A percentile compares a stretch with the other conserved stretches of the same genome.
Evolutionary conservation across 805 yeast genomes (phyloP).

Genomic region (Lipomyces spencermartinsiae): DNA sequence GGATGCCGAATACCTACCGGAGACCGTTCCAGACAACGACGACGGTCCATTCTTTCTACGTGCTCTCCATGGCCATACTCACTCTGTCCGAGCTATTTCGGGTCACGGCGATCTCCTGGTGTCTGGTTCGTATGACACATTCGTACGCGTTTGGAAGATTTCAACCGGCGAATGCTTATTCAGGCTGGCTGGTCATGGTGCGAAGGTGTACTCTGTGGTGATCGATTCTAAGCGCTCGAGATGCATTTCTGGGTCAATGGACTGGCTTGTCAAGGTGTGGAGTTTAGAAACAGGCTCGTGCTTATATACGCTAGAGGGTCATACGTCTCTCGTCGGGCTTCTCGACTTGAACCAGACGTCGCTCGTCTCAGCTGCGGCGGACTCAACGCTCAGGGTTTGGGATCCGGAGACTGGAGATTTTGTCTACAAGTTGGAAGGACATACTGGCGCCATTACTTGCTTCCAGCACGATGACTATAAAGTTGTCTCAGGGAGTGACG

Average conservation of each 20-base stretch:
- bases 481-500: conserved; percentile 87
- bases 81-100: conserved; percentile 83
- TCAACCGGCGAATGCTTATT: conserved; percentile 73
- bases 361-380: conserved; percentile 95
- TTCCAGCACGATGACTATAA: conserved; percentile 86
- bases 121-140: conserved; percentile 89
- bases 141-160: conserved; percentile 91
- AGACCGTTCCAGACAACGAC: conserved; percentile 26
- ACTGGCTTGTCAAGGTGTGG: conserved; percentile 88
- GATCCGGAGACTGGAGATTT: conserved; percentile 74
- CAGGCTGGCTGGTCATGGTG: conserved; percentile 81
- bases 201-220: conserved; percentile 87
- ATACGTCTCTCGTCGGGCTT: conserved; percentile 86
- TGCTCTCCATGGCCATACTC: conserved; percentile 75
- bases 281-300: conserved; percentile 77
- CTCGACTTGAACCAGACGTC: conserved; percentile 76
- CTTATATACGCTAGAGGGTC: conserved; percentile 78
- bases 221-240: conserved; percentile 75
- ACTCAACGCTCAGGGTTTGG: conserved; percentile 90
- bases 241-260: conserved; percentile 92
- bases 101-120: conserved; percentile 84
- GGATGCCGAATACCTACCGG: conserved; percentile 23
- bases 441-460: conserved; percentile 87
- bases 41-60: conserved; percentile 70
- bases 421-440: conserved; percentile 75